Conservation (phyloP, 108 stramenopile genomes). For the Nitzschia sp. region DNA sequence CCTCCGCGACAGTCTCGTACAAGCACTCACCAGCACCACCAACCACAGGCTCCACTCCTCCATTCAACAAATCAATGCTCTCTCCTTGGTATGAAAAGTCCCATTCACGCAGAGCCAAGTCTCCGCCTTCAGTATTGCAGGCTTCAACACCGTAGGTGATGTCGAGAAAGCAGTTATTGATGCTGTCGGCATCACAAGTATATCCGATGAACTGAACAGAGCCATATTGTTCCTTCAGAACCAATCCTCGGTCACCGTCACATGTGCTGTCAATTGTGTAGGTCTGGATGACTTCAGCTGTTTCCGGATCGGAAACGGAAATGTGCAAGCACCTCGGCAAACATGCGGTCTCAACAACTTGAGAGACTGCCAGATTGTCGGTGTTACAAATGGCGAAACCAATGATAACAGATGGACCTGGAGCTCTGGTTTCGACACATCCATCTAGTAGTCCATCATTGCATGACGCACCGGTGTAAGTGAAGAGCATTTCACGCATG, state of each 20-base stretch:
- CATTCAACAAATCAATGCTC: slow-evolving; percentile 2
- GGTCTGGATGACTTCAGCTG: slow-evolving; percentile 2
- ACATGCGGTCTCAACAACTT: not conserved
- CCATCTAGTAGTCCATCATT: not conserved
- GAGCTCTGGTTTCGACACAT: slow-evolving; percentile 16
- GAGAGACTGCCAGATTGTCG: slow-evolving; percentile 1
- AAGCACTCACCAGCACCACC: slow-evolving; percentile 17
- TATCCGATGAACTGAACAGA: slow-evolving; percentile 28
- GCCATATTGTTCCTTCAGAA: slow-evolving; percentile 19
- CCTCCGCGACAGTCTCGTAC: not conserved
- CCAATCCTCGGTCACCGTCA: slow-evolving; percentile 25
- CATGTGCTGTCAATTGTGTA: slow-evolving; percentile 22
- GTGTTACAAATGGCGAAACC: slow-evolving; percentile 8
- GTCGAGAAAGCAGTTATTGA: slow-evolving; percentile 23
- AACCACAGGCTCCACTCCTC: not conserved
- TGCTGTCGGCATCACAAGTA: slow-evolving; percentile 12
- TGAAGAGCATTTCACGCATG: slow-evolving; percentile 23
- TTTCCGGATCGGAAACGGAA: slow-evolving; percentile 1
- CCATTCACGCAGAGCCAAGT: slow-evolving; percentile 6
- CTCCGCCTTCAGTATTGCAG: slow-evolving; percentile 14
- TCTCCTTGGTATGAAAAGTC: not conserved
- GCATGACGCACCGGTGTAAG: slow-evolving; percentile 28
- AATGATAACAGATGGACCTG: slow-evolving; percentile 12
- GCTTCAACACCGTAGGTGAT: slow-evolving; percentile 12
- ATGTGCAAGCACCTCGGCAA: slow-evolving; percentile 17